A percentile compares a stretch with the other conserved stretches of the same genome.
Evolutionary conservation across 2,329 filamentous ascomycete genomes (phyloP).

Genomic region (Neopestalotiopsis sp.): DNA sequence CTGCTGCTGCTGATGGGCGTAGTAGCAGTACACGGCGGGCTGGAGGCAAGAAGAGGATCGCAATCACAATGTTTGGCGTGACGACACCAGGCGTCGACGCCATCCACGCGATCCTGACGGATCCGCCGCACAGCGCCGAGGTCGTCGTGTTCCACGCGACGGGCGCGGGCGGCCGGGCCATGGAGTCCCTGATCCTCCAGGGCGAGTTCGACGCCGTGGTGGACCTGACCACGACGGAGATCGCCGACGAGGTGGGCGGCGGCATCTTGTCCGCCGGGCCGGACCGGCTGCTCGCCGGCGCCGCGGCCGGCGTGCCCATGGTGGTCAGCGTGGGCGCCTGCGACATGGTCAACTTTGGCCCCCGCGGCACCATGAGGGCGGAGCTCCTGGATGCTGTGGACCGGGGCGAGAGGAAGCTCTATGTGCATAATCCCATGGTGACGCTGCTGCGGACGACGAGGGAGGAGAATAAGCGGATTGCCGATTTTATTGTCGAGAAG

Average conservation of each 20-base stretch:
- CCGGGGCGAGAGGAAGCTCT: conserved; percentile 57
- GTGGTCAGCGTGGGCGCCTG: conserved; percentile 56
- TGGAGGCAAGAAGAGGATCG: conserved; percentile 51
- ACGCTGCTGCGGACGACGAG: conserved; percentile 68
- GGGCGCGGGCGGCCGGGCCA: conserved; percentile 69
- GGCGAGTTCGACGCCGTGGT: conserved; percentile 67
- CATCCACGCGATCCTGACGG: conserved; percentile 53
- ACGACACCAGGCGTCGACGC: conserved; percentile 69
- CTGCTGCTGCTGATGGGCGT: background rate
- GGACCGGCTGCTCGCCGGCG: conserved; percentile 60
- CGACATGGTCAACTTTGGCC: conserved; percentile 71
- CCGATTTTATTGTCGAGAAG: conserved; percentile 58
- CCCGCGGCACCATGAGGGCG: conserved; percentile 48
- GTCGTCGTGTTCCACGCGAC: conserved; percentile 74
- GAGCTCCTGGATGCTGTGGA: conserved; percentile 43
- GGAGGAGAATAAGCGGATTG: conserved; percentile 62
- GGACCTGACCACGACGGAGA: conserved; percentile 75
- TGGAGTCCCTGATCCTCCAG: conserved; percentile 68
- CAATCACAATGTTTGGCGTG: conserved; percentile 77
- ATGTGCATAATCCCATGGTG: conserved; percentile 69
- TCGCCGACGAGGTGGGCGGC: conserved; percentile 67
- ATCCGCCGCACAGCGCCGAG: conserved; percentile 53
- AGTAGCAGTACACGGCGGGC: conserved; percentile 24
- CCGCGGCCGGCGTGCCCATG: conserved; percentile 60
- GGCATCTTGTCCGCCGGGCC: conserved; percentile 67